Evolutionary conservation across 352 stramenopile species (phyloP), one percentile per base, ranked within the genome.

Genomic region (Pythium grandisporangium): DNA sequence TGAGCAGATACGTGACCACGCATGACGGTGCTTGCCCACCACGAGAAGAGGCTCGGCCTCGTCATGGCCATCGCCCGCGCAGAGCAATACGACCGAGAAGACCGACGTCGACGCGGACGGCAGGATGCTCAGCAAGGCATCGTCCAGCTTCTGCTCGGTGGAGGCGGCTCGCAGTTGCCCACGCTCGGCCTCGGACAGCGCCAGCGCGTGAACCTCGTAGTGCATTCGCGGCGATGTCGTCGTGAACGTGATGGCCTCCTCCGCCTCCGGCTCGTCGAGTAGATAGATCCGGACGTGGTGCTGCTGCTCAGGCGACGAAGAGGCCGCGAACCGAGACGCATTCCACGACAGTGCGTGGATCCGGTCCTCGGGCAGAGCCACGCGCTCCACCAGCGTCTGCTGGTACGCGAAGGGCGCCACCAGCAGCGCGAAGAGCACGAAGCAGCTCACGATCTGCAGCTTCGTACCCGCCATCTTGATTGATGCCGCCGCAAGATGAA

Each of bases 371-470:
- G 76, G 73, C 5, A 89, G 62, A 26, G 66, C 47, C 25, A 70
- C 56, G 33, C 76, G 76, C 60, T 86, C 55, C 38, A 89, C 71
- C 22, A 75, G 69, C 40, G 74, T 89, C 39, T 84, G 56, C 35
- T 68, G 61, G 63, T 63, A 86, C 16, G 76, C 76, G 40, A 84
- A 53, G 25, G 76, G 73, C 37, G 73, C 57, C 34, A 62, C 64
- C 26, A 76, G 58, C 38, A 83, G 62, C 52, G 63, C 60, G 55
- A 87, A 87, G 37, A 84, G 45, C 57, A 80, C 69, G 56, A 90
- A 87, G 40, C 64, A 66, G 40, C 61, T 68, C 19, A 89, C 76
- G 49, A 89, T 79, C 41, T 84, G 69, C 45, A 90, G 57, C 36
- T 77, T 65, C 24, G 76, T 87, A 41, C 73, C 76, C 21, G 67